Percentiles rank a stretch among this genome's conserved stretches.
Evolutionary conservation across 257 asterid species (phyloP).

Genomic region (Haberlea rhodopensis): DNA sequence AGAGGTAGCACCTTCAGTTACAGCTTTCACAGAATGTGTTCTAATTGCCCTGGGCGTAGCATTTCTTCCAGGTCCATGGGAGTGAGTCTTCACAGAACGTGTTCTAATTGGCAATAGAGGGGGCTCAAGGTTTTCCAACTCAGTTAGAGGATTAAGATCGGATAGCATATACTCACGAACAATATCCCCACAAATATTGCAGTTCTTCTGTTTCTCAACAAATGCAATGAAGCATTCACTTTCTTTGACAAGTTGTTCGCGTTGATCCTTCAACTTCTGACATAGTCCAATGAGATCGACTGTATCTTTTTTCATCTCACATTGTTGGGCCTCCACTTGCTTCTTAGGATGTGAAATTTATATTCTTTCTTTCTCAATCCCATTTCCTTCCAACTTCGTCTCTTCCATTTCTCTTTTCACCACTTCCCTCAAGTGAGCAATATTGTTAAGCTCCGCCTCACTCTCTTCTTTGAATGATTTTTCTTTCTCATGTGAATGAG

Average conservation of each 20-base stretch:
- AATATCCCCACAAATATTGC: conserved; percentile 66
- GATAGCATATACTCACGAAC: conserved; percentile 64
- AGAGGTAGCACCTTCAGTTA: too few species aligned
- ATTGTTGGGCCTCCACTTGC: conserved; percentile 68
- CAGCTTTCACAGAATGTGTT: too few species aligned
- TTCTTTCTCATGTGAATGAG: conserved; percentile 48
- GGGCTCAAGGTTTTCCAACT: conserved; percentile 45
- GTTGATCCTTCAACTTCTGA: conserved; percentile 79
- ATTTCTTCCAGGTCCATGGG: background rate
- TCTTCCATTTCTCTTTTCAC: conserved; percentile 84
- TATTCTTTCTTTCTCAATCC: conserved; percentile 60
- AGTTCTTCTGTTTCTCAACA: conserved; percentile 69
- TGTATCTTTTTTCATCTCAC: conserved; percentile 76
- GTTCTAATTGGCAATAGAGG: too few species aligned
- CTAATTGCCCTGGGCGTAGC: too few species aligned
- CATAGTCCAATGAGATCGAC: conserved; percentile 78
- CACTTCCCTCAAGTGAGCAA: conserved; percentile 66
- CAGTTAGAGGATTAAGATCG: conserved; percentile 63
- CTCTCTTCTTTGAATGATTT: conserved; percentile 63
- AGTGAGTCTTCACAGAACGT: background rate
- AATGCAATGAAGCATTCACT: conserved; percentile 71
- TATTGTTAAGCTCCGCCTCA: conserved; percentile 52
- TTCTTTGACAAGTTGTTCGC: conserved; percentile 74
- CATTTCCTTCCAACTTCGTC: conserved; percentile 55
- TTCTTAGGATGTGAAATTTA: conserved; percentile 63